Evolutionary conservation across 805 yeast genomes (phyloP).

Genomic region (Scheffersomyces ergatensis): DNA sequence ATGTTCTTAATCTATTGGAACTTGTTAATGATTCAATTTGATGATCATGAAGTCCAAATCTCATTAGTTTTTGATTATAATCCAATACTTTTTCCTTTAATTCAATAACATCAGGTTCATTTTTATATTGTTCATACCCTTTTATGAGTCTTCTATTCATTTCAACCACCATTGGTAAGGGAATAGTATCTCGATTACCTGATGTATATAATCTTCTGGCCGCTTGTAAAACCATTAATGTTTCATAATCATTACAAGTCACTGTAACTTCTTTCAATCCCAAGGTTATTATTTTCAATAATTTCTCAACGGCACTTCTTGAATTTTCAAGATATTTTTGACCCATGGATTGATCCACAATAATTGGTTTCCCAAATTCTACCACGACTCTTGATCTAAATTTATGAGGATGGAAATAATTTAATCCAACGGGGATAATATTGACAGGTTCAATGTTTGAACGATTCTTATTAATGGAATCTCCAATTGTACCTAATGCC

Average conservation of each 20-base stretch:
- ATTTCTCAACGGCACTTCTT: constrained; percentile 22
- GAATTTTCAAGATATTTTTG: constrained; percentile 22
- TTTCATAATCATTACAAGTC: constrained; percentile 40
- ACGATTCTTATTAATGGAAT: constrained; percentile 15
- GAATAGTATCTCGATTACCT: constrained; percentile 30
- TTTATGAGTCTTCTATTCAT: constrained; percentile 37
- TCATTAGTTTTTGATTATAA: constrained; percentile 29
- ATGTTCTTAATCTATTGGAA: constrained; percentile 17
- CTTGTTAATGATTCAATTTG: constrained; percentile 31
- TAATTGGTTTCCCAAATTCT: constrained; percentile 42
- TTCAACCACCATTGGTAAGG: constrained; percentile 40
- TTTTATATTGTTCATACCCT: constrained; percentile 33
- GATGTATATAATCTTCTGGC: constrained; percentile 40
- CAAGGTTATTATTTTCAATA: constrained; percentile 28
- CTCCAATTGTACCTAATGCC: constrained; percentile 41
- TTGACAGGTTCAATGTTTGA: constrained; percentile 19
- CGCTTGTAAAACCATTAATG: constrained; percentile 42
- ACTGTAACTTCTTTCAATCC: constrained; percentile 39
- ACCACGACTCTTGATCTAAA: constrained; percentile 41
- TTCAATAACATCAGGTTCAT: constrained; percentile 31
- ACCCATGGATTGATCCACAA: constrained; percentile 27
- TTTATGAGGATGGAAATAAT: constrained; percentile 41
- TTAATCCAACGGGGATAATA: constrained; percentile 40
- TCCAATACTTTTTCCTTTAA: constrained; percentile 27
- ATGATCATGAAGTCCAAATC: constrained; percentile 38